Evolutionary conservation across 345 rosid genomes (phyloP), one percentile per base, ranked within the genome.

Genomic region (Rhizophora apiculata): DNA sequence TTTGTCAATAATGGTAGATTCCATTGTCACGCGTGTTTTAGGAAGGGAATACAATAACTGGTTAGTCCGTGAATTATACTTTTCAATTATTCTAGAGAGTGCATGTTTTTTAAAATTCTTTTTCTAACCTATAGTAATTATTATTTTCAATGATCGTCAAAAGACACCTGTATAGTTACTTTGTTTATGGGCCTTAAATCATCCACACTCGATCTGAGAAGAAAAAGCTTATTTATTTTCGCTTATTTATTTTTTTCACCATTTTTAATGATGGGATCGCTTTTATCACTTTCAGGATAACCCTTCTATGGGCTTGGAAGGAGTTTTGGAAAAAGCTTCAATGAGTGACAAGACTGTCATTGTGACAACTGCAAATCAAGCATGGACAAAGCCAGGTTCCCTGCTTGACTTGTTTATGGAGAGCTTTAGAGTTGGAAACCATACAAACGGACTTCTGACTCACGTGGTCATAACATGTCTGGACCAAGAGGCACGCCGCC

Each of bases 341-440:
- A 76, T 34, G 74, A 55, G 48, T 32, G 79, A 77, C 72, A 82
- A 73, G 59, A 90, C 96, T 6, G 88, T 90, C 16, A 86, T 90
- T 20, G 5, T 90, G 57, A 88, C 91, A 27, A 86, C 93, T 19
- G 43, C 85, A 69, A 90, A 87, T 31, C 75, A 80, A 56, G 93
- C 91, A 36, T 90, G 96, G 93, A 84, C 88, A 19, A 78, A 82
- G 65, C 83, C 89, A 7, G 72, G 67, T 16, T 86, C 96, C 4
- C 55, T 85, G 57, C 53, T 86, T 53, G 96, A 90, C 43, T 43
- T 90, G 7, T 88, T 90, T 76, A 64, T 90, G 65, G 80, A 84
- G 67, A 82, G 93, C 66, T 86, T 88, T 62, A 60, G 61, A 18
- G 64, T 73, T 0, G 93, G 96, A 30, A 73, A 83, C 26, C 74